Evolutionary conservation across 2,329 filamentous ascomycete species (phyloP).

Genomic region (Penicillium sp.): DNA sequence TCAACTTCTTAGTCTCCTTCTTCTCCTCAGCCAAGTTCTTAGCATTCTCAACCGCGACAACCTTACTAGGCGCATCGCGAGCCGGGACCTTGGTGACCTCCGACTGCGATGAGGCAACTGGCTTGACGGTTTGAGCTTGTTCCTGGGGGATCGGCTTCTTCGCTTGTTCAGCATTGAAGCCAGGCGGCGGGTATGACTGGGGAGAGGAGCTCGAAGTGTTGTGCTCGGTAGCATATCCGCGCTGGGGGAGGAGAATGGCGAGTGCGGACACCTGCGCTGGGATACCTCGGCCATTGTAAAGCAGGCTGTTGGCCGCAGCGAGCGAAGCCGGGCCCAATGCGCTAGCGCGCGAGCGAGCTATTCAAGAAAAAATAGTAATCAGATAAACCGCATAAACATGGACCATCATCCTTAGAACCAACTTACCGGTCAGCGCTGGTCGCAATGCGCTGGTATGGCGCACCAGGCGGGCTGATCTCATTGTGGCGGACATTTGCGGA

Average conservation of each 20-base stretch:
- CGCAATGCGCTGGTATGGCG: conserved; percentile 43
- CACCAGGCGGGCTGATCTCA: conserved; percentile 48
- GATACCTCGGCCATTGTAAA: conserved; percentile 45
- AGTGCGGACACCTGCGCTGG: conserved; percentile 62
- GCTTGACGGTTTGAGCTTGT: conserved; percentile 29
- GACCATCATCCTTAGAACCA: background rate
- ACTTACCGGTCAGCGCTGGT: conserved; percentile 39
- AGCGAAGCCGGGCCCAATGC: conserved; percentile 38
- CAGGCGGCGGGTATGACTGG: conserved; percentile 75
- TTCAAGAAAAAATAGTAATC: conserved; percentile 13
- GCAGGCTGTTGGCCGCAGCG: conserved; percentile 41
- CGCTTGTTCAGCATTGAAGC: conserved; percentile 88
- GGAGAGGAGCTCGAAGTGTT: conserved; percentile 55
- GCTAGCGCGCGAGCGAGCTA: conserved; percentile 42
- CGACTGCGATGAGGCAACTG: conserved; percentile 11
- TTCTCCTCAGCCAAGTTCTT: conserved; percentile 67
- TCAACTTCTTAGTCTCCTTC: conserved; percentile 84
- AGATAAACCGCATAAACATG: background rate
- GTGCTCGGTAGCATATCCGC: conserved; percentile 63
- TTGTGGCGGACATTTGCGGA: conserved; percentile 46
- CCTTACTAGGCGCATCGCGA: conserved; percentile 67
- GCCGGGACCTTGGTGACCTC: conserved; percentile 59
- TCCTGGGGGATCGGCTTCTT: conserved; percentile 79
- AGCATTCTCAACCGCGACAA: conserved; percentile 53
- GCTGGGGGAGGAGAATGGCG: conserved; percentile 62